A percentile compares a stretch with the other conserved stretches of the same genome.
Evolutionary conservation across 768 basidiomycete genomes (phyloP).

Genomic region (Tephrocybe sp.): DNA sequence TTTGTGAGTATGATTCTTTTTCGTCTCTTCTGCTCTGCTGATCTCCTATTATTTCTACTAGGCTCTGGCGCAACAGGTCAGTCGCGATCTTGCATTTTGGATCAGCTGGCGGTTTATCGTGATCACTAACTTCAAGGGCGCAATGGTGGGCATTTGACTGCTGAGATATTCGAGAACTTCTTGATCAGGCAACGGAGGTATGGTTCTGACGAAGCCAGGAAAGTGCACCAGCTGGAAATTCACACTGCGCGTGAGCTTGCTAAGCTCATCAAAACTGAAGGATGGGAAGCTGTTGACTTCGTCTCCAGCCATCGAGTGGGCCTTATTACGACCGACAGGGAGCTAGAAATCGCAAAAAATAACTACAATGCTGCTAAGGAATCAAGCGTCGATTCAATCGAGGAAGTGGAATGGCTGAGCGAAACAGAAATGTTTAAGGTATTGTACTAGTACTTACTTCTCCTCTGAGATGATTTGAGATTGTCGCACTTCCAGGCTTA

Average conservation of each 20-base stretch:
- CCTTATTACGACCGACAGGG: constrained; percentile 47
- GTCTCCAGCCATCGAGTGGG: constrained; percentile 54
- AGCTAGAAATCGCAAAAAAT: constrained; percentile 32
- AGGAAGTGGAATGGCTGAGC: constrained; percentile 42
- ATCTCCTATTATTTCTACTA: constrained; percentile 28
- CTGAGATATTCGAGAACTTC: constrained; percentile 48
- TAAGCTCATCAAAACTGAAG: constrained; percentile 43
- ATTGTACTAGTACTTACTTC: no score
- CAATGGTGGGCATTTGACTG: constrained; percentile 76
- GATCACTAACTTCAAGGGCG: constrained; percentile 46
- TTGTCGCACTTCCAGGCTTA: constrained; percentile 40
- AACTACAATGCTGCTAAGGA: constrained; percentile 55
- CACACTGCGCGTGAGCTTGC: constrained; percentile 52
- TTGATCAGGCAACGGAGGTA: constrained; percentile 30
- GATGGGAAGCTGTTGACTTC: constrained; percentile 58
- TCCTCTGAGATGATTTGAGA: no score
- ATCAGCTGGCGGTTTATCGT: background rate
- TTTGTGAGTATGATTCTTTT: constrained; percentile 49
- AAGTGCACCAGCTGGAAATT: constrained; percentile 54
- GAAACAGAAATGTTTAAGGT: constrained; percentile 51
- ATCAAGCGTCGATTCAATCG: constrained; percentile 49
- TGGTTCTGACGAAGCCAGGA: constrained; percentile 54
- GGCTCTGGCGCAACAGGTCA: constrained; percentile 78
- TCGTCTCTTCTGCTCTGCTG: background rate
- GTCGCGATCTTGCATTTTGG: background rate